Evolutionary conservation across 83 land plant species (phyloP), one percentile per base, ranked within the genome.

Genomic region (Isoetes engelmannii): DNA sequence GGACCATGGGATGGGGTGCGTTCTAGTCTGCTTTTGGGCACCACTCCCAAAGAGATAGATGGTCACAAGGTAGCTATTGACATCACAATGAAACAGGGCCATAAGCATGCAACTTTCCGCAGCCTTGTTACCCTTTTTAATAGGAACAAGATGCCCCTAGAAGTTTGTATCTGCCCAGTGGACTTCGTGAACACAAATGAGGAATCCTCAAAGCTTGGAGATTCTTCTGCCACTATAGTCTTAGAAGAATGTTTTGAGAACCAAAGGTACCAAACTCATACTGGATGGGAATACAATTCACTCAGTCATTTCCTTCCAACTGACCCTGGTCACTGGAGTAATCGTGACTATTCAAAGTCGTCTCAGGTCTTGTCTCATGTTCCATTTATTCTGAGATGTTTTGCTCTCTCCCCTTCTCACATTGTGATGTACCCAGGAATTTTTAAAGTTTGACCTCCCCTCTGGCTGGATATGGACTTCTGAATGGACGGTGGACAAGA

Each of bases 261-360:
- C 71, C 89, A 90, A 61, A 76, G 87, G 15, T 88, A 85, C 74
- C 87, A 86, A 43, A 85, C 89, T 56, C 73, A 77, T 66, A 79
- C 87, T 65, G 92, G 96, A n/a, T 90, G 92, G 96, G 84, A 83
- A n/a, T 82, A 76, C 56, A 82, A 80, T 72, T 78, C 79, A 82
- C 77, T 79, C 67, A 79, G 81, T 47, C 76, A 77, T 70, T 69
- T 69, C 54, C 49, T 58, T 57, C 83, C 84, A 56, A 79, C 60
- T 77, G 89, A 88, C 71, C 92, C 96, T 65, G 82, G 85, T 6
- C 89, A 55, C n/a, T 90, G 92, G 92, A 90, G 96, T 68, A 88
- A 79, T 0, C 84, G 85, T 44, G 87, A 90, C 59, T 87, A 74
- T 60, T 61, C 73, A 4, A 41, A 18, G 53, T 50, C 78, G 6